Evolutionary conservation across 202 grass and related monocot genomes (phyloP).

Genomic region (Panicum virgatum): DNA sequence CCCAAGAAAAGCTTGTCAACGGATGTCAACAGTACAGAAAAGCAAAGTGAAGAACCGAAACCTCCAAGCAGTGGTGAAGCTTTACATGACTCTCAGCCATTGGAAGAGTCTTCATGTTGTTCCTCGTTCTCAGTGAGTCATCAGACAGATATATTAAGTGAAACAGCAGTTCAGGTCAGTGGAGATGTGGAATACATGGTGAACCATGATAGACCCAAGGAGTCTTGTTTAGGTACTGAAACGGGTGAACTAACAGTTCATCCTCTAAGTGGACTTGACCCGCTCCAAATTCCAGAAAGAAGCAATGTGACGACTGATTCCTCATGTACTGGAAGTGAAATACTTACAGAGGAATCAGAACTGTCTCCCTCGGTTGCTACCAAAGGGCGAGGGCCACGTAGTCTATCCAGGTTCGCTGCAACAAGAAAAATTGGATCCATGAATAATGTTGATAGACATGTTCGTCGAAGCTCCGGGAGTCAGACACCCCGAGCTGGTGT

Average conservation of each 20-base stretch:
- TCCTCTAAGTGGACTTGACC: slow-evolving; percentile 29
- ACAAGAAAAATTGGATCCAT: slow-evolving; percentile 50
- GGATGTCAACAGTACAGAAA: slow-evolving; percentile 21
- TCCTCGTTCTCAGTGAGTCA: slow-evolving; percentile 28
- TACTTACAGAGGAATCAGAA: slow-evolving; percentile 42
- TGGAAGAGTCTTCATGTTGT: slow-evolving; percentile 29
- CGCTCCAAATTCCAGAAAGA: slow-evolving; percentile 59
- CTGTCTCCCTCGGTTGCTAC: slow-evolving; percentile 7
- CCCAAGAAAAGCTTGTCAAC: slow-evolving; percentile 35
- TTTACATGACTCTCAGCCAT: slow-evolving; percentile 1
- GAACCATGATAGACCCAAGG: slow-evolving; percentile 27
- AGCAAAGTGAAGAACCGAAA: slow-evolving; percentile 28
- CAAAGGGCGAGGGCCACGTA: slow-evolving; percentile 15
- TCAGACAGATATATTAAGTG: slow-evolving; percentile 24
- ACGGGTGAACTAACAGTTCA: slow-evolving; percentile 33
- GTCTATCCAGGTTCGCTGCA: slow-evolving; percentile 34
- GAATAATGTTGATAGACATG: slow-evolving; percentile 48
- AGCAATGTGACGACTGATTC: slow-evolving; percentile 3
- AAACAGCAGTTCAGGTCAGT: background rate
- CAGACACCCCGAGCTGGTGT: slow-evolving; percentile 51
- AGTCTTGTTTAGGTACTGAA: slow-evolving; percentile 25
- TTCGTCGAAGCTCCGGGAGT: slow-evolving; percentile 20
- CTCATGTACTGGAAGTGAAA: slow-evolving; percentile 24
- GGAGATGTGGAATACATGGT: background rate
- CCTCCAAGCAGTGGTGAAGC: slow-evolving; percentile 2